phyloP scores from a whole-genome alignment of 345 rosid genomes.

The Dipteronia dyeriana region DNA sequence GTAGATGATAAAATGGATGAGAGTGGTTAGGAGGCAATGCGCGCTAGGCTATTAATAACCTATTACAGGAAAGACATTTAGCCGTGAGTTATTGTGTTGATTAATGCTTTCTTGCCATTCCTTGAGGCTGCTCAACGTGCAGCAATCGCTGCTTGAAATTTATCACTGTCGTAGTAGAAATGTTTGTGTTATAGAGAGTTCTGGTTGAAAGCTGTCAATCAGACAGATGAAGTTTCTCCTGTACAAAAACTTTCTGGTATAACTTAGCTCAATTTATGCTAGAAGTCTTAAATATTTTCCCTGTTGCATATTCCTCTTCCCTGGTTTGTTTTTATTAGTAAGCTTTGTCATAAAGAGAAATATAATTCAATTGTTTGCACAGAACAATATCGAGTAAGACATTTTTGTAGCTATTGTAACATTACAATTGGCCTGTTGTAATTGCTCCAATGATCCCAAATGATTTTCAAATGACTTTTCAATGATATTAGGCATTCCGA shows the following conservation, averaged over 20 bases:
- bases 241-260: constrained; percentile 40
- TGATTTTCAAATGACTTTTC: no score
- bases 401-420: no score
- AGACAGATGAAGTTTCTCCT: constrained; percentile 21
- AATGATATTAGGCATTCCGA: no score
- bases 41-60: not conserved
- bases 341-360: not conserved
- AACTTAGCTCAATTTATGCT: constrained; percentile 22
- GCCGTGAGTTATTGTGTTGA: constrained; percentile 6
- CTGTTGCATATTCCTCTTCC: not conserved
- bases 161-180: constrained; percentile 14
- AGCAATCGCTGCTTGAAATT: constrained; percentile 28
- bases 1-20: not conserved
- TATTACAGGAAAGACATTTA: constrained; percentile 8
- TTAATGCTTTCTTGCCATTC: constrained; percentile 12
- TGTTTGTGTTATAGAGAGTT: constrained; percentile 16
- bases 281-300: constrained; percentile 19
- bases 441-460: no score
- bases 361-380: not conserved
- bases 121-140: constrained; percentile 25
- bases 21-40: constrained; percentile 1
- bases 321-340: not conserved
- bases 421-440: no score
- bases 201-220: constrained; percentile 18
- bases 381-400: not conserved